These are phyloP conservation scores for Xenoacremonium recifei DNA, from an alignment of 2,329 filamentous ascomycete genomes.

Conservation along the genomic window DNA sequence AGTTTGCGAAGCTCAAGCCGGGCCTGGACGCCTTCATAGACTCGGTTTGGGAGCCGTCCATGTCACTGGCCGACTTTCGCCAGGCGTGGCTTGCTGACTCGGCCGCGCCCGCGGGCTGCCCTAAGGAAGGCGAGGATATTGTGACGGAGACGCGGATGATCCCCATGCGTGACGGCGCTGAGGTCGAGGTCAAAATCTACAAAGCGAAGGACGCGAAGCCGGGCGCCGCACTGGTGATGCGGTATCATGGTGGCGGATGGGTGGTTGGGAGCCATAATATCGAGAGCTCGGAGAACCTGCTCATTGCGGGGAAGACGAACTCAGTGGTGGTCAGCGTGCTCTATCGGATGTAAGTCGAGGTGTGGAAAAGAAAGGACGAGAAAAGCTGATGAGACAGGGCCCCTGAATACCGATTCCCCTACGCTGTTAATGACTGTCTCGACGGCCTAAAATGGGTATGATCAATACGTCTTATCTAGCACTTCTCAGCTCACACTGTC, in stretches of 20 bases:
- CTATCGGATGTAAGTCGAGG: constrained; percentile 32
- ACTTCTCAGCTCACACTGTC: constrained; percentile 3
- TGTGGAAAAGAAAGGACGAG: no score
- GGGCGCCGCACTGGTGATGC: constrained; percentile 26
- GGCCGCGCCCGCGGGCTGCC: constrained; percentile 26
- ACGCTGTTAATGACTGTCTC: constrained; percentile 33
- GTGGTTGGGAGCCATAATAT: constrained; percentile 32
- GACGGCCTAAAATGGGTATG: constrained; percentile 37
- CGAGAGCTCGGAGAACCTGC: constrained; percentile 34
- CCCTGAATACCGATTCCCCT: constrained; percentile 36
- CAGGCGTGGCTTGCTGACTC: constrained; percentile 22
- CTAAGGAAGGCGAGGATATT: constrained; percentile 33
- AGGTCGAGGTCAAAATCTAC: constrained; percentile 36
- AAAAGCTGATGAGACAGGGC: constrained; percentile 32
- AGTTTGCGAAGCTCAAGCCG: constrained; percentile 26
- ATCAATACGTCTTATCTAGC: no score
- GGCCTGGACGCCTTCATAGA: constrained; percentile 24
- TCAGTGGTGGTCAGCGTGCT: constrained; percentile 37
- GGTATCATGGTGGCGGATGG: constrained; percentile 38
- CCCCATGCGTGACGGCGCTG: constrained; percentile 30
- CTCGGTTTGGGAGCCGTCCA: constrained; percentile 25
- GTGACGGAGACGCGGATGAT: constrained; percentile 27
- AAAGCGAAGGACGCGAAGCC: constrained; percentile 21
- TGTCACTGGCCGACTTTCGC: constrained; percentile 29
- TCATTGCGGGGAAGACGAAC: constrained; percentile 30